phyloP scores from a whole-genome alignment of 139 green algal species.

The Tetratostichococcus sp. region DNA sequence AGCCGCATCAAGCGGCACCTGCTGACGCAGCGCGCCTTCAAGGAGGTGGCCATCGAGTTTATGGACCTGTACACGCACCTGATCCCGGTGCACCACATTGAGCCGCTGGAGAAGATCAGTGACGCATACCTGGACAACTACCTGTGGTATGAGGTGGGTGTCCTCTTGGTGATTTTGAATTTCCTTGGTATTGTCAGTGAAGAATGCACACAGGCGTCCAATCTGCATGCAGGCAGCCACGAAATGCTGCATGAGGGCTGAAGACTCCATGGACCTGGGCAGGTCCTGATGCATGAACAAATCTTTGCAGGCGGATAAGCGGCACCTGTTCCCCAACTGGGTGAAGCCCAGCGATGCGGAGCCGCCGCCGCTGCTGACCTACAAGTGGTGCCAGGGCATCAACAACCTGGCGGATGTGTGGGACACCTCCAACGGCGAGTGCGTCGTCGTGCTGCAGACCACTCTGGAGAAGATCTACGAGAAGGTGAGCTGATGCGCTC shows the following conservation, averaged over 20 bases:
- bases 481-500: slow-evolving; percentile 64
- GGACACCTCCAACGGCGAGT: slow-evolving; percentile 95
- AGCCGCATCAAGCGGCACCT: slow-evolving; percentile 98
- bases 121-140: slow-evolving; percentile 97
- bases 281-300: too few species aligned
- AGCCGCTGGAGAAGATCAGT: slow-evolving; percentile 99
- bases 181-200: too few species aligned
- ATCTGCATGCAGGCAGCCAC: not conserved
- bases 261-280: not conserved
- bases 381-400: slow-evolving; percentile 91
- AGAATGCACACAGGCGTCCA: too few species aligned
- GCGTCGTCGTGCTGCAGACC: slow-evolving; percentile 94
- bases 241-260: not conserved
- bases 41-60: slow-evolving; percentile 86
- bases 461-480: slow-evolving; percentile 97
- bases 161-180: not conserved
- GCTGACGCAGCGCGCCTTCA: slow-evolving; percentile 96
- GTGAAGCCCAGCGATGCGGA: slow-evolving; percentile 96
- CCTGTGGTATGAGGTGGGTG: slow-evolving; percentile 42
- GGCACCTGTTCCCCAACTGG: slow-evolving; percentile 98
- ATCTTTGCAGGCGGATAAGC: slow-evolving; percentile 91
- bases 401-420: slow-evolving; percentile 79
- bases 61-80: slow-evolving; percentile 87
- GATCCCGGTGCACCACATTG: slow-evolving; percentile 97
- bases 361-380: slow-evolving; percentile 96